Evolutionary conservation across 768 basidiomycete species (phyloP).

Genomic region (Exsudoporus frostii): DNA sequence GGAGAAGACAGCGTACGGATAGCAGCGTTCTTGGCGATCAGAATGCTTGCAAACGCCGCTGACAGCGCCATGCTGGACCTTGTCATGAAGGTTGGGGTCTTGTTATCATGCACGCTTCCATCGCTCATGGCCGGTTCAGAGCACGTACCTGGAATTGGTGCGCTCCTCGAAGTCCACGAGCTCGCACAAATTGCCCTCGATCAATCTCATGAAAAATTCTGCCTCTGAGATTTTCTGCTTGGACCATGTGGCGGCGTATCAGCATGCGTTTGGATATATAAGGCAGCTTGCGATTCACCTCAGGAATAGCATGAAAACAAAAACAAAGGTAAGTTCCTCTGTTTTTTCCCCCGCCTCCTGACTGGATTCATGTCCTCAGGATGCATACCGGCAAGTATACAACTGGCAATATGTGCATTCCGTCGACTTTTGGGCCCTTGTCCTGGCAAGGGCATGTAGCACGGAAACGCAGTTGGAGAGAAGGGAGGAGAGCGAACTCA

Average conservation of each 20-base stretch:
- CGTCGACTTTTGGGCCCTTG: slow-evolving; percentile 93
- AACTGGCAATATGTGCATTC: slow-evolving; percentile 99
- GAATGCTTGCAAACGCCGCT: slow-evolving; percentile 70
- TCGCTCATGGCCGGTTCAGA: slow-evolving; percentile 41
- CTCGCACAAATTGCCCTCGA: slow-evolving; percentile 80
- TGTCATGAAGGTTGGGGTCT: slow-evolving; percentile 68
- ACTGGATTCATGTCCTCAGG: slow-evolving; percentile 41
- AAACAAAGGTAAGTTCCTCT: slow-evolving; percentile 58
- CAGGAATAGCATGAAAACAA: slow-evolving; percentile 85
- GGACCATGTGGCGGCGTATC: slow-evolving; percentile 72
- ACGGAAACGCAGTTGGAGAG: slow-evolving; percentile 48
- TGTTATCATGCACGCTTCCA: background rate
- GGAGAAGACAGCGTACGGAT: slow-evolving; percentile 80
- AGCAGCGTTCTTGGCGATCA: slow-evolving; percentile 79
- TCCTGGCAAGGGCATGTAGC: slow-evolving; percentile 80
- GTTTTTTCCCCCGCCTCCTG: slow-evolving; percentile 6
- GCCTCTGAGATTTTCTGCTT: slow-evolving; percentile 89
- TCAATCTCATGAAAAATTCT: slow-evolving; percentile 97
- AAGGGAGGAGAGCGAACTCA: slow-evolving; percentile 70
- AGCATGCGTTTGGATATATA: slow-evolving; percentile 94
- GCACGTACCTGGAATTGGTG: slow-evolving; percentile 84
- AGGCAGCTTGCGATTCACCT: slow-evolving; percentile 92
- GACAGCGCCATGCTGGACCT: slow-evolving; percentile 82
- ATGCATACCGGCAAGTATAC: slow-evolving; percentile 91
- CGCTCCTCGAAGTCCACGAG: slow-evolving; percentile 84